Conservation (phyloP, 1,284 basidiomycete genomes). For the Phellopilus nigrolimitatus region DNA sequence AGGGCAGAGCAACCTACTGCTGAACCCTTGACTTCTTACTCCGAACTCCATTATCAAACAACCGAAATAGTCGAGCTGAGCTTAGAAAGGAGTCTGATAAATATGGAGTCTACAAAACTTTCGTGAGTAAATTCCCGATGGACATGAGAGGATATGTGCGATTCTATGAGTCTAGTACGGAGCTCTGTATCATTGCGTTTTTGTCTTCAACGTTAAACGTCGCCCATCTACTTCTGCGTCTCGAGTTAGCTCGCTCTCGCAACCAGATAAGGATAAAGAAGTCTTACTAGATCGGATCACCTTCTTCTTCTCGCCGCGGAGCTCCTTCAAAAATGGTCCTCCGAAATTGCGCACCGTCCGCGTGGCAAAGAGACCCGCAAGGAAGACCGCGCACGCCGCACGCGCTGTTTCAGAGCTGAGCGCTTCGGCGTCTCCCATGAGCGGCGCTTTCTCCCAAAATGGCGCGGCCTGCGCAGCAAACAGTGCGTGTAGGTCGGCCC, state of each 20-base stretch:
- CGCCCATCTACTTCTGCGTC: conserved; percentile 13
- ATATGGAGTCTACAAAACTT: background rate
- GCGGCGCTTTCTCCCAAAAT: conserved; percentile 29
- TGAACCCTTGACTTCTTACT: too few species aligned
- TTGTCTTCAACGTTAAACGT: conserved; percentile 13
- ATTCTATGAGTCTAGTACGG: too few species aligned
- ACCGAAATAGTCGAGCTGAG: too few species aligned
- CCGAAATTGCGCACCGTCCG: conserved; percentile 57
- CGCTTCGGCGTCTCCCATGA: conserved; percentile 30
- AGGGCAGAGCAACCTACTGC: too few species aligned
- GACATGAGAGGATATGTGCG: too few species aligned
- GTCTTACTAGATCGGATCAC: conserved; percentile 23
- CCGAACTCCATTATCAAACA: too few species aligned
- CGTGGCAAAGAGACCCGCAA: conserved; percentile 52
- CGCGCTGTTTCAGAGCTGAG: conserved; percentile 57
- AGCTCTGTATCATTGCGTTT: conserved; percentile 16
- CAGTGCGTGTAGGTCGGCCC: conserved; percentile 53
- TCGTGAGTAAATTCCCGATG: too few species aligned
- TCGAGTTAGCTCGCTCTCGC: background rate
- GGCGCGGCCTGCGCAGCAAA: conserved; percentile 37
- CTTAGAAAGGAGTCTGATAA: background rate
- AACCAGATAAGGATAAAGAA: background rate
- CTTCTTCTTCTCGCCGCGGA: conserved; percentile 20
- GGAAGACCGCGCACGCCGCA: conserved; percentile 58
- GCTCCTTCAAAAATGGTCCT: conserved; percentile 19